Conservation (phyloP, 495 filamentous ascomycete species). For the Penicillium soppii region DNA sequence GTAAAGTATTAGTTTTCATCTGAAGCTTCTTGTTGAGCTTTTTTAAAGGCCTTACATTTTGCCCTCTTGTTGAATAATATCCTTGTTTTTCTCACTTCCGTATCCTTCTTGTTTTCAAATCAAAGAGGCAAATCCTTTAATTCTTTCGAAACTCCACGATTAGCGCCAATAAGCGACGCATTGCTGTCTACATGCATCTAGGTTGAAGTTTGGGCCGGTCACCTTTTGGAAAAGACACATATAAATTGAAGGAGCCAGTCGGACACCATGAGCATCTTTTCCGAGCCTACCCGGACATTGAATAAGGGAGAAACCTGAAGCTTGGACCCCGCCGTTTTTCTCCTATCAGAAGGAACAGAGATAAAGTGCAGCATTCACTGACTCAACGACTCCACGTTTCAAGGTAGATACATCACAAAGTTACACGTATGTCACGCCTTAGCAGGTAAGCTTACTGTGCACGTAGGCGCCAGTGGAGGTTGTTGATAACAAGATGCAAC, state of each 20-base stretch:
- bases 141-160: not conserved
- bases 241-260: conserved; percentile 7
- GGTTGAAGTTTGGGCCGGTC: conserved; percentile 15
- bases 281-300: conserved; percentile 12
- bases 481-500: conserved; percentile 1
- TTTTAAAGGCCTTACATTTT: too few relatives aligned
- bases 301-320: conserved; percentile 3
- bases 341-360: conserved; percentile 22
- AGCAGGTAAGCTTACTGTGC: not conserved
- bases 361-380: conserved; percentile 9
- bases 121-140: not conserved
- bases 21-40: too few relatives aligned
- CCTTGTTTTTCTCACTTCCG: not conserved
- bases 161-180: conserved; percentile 14
- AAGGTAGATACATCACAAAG: conserved; percentile 5
- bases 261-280: conserved; percentile 2
- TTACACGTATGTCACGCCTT: not conserved
- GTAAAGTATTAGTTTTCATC: too few relatives aligned
- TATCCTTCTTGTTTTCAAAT: not conserved
- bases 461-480: not conserved
- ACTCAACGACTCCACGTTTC: not conserved
- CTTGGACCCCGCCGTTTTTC: conserved; percentile 19
- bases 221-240: conserved; percentile 14
- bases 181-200: conserved; percentile 1
- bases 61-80: too few relatives aligned